phyloP scores from a whole-genome alignment of 345 rosid species.

The Punica granatum region DNA sequence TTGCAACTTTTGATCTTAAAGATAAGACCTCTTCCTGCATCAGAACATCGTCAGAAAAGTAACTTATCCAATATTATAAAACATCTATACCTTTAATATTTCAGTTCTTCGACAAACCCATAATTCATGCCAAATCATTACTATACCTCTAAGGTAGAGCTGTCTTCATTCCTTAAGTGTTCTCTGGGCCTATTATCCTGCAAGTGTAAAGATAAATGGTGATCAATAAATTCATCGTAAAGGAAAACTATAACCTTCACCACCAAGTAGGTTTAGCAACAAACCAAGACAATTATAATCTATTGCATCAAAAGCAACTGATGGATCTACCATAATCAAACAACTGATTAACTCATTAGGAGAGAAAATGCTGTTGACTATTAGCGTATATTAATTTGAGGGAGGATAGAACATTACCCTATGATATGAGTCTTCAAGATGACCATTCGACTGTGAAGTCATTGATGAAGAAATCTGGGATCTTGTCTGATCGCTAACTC shows the following conservation, averaged over 20 bases:
- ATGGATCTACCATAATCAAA: background rate
- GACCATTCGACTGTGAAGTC: conserved; percentile 48
- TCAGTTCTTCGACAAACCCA: background rate
- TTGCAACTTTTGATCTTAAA: conserved; percentile 52
- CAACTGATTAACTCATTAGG: background rate
- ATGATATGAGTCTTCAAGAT: conserved; percentile 45
- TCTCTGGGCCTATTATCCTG: conserved; percentile 61
- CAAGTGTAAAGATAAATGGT: conserved; percentile 10
- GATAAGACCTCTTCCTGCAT: conserved; percentile 68
- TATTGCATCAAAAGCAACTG: background rate
- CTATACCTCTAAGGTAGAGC: conserved; percentile 47
- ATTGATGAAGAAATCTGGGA: conserved; percentile 42
- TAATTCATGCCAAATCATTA: background rate
- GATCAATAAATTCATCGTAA: background rate
- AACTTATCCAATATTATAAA: background rate
- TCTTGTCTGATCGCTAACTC: conserved; percentile 50
- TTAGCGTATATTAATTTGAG: background rate
- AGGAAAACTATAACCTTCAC: background rate
- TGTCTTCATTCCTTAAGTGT: conserved; percentile 39
- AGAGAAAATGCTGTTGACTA: background rate
- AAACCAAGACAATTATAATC: background rate
- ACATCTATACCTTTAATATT: background rate
- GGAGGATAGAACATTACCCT: conserved; percentile 35
- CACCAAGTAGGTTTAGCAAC: background rate
- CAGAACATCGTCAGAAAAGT: conserved; percentile 8